A percentile compares a stretch with the other conserved stretches of the same genome.
Evolutionary conservation across 345 rosid species (phyloP).

Genomic region (Camelina sativa): DNA sequence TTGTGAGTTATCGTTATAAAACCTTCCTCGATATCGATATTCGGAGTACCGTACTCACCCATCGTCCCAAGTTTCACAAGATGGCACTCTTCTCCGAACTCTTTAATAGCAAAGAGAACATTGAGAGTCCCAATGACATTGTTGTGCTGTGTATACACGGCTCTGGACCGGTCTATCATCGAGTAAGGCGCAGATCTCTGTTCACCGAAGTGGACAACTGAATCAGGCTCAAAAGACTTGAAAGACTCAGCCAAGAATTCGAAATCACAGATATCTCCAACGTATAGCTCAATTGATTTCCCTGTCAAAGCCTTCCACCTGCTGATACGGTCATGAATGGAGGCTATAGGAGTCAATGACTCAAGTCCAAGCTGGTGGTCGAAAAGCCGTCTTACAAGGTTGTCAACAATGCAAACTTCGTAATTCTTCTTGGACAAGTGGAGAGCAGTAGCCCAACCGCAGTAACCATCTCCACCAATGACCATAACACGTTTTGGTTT

Average conservation of each 20-base stretch:
- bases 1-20: slow-evolving; percentile 90
- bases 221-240: slow-evolving; percentile 88
- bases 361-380: slow-evolving; percentile 95
- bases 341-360: slow-evolving; percentile 84
- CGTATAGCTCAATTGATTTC: slow-evolving; percentile 72
- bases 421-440: slow-evolving; percentile 86
- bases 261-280: slow-evolving; percentile 94
- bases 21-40: slow-evolving; percentile 97
- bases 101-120: slow-evolving; percentile 95
- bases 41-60: slow-evolving; percentile 99
- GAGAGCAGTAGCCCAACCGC: slow-evolving; percentile 99
- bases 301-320: slow-evolving; percentile 91
- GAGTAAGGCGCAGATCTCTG: slow-evolving; percentile 98
- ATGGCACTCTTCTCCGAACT: slow-evolving; percentile 86
- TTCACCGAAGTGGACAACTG: slow-evolving; percentile 93
- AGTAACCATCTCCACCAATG: slow-evolving; percentile 98
- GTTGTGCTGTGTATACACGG: slow-evolving; percentile 88
- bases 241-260: slow-evolving; percentile 85
- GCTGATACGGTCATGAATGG: slow-evolving; percentile 80
- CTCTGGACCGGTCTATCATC: slow-evolving; percentile 94
- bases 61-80: slow-evolving; percentile 94
- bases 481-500: slow-evolving; percentile 81
- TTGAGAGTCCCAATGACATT: slow-evolving; percentile 95
- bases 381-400: slow-evolving; percentile 82
- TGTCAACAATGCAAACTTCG: slow-evolving; percentile 83